Evolutionary conservation across 495 filamentous ascomycete genomes (phyloP).

Genomic region (Podospora appendiculata): DNA sequence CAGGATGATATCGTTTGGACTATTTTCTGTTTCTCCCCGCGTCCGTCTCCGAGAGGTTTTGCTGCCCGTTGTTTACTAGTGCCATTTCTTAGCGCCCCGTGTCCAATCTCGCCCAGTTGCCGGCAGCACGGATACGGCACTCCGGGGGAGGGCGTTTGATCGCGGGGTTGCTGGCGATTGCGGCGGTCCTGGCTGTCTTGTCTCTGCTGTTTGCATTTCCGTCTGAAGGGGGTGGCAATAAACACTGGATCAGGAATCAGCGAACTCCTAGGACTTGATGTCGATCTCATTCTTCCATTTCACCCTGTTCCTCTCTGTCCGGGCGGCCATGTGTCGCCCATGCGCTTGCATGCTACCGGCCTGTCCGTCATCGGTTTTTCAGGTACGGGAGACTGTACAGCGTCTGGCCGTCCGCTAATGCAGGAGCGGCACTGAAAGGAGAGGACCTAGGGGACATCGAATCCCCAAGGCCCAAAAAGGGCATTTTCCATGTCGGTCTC

Average conservation of each 20-base stretch:
- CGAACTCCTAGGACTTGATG: no score
- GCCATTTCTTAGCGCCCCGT: no score
- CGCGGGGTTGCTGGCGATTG: no score
- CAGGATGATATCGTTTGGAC: no score
- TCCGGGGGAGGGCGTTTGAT: conserved; percentile 5
- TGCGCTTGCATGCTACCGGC: conserved; percentile 1
- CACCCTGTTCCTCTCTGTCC: no score
- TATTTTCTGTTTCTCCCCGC: not conserved
- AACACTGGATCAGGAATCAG: no score
- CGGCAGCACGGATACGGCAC: conserved; percentile 20
- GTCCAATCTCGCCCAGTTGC: not conserved
- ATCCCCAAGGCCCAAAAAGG: no score
- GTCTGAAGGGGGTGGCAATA: not conserved
- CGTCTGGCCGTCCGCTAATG: conserved; percentile 15
- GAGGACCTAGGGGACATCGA: not conserved
- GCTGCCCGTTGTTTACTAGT: no score
- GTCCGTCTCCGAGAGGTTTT: no score
- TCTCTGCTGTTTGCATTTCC: not conserved
- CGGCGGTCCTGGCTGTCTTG: no score
- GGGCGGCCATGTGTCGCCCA: not conserved
- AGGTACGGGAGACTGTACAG: conserved; percentile 12
- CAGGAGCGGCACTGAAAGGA: conserved; percentile 14
- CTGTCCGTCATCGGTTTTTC: conserved; percentile 7
- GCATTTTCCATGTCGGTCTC: no score
- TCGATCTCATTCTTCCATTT: no score